Conservation (phyloP, 768 basidiomycete species). For the Tulasnella sp. region DNA sequence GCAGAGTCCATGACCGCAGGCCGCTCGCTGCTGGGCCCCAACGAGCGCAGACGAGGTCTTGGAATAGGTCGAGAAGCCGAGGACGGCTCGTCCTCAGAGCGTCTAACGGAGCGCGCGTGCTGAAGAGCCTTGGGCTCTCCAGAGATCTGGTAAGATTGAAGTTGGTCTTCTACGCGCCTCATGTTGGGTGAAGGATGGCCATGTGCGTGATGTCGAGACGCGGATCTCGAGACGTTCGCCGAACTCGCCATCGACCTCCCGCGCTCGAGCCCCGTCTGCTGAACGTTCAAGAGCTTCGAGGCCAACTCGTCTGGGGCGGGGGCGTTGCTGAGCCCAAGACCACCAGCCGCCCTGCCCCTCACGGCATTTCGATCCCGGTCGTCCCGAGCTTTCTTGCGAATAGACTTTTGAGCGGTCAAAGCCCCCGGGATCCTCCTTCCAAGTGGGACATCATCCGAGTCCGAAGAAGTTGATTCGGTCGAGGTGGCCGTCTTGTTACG, state of each 20-base stretch:
- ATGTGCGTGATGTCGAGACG: background rate
- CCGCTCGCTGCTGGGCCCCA: constrained; percentile 18
- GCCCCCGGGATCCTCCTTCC: constrained; percentile 81
- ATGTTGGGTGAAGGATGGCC: background rate
- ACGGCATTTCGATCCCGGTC: constrained; percentile 45
- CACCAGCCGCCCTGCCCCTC: constrained; percentile 15
- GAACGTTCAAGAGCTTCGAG: constrained; percentile 28
- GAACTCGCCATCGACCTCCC: background rate
- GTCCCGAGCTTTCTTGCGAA: constrained; percentile 65
- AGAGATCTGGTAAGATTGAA: background rate
- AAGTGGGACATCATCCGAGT: constrained; percentile 70
- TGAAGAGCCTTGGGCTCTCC: constrained; percentile 6
- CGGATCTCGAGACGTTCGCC: constrained; percentile 5
- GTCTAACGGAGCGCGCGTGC: background rate
- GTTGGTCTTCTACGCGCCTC: background rate
- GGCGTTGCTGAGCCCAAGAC: constrained; percentile 30
- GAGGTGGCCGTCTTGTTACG: background rate
- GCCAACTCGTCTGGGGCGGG: constrained; percentile 29
- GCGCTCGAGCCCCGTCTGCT: background rate
- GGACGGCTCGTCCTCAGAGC: background rate
- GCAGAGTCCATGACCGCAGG: background rate
- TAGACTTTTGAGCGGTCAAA: constrained; percentile 73
- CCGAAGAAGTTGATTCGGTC: background rate
- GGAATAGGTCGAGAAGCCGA: background rate
- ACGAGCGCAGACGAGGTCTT: constrained; percentile 5